Base-by-base conservation (phyloP, 1,284 basidiomycete genomes). In the Boletus sp. region DNA sequence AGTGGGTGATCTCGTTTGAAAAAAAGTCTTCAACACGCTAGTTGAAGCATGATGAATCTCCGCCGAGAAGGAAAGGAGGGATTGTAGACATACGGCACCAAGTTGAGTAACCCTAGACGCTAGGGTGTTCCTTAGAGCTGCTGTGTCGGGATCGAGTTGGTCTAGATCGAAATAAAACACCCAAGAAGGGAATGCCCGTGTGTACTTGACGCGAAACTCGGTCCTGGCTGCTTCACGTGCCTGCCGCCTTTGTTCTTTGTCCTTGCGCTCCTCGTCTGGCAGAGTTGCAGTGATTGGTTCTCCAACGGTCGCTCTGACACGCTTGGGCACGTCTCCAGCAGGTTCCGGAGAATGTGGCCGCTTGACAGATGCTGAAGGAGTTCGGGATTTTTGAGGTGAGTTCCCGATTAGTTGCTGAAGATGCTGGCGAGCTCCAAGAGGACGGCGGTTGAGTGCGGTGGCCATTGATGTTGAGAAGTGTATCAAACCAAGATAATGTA, bases 21-120 rank as follows among this genome's bases (percentile, higher is more conserved):
- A 94, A 94, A 75, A 94, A 94, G 57, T 86, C 81, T 52, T 93
- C 89, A 53, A 92, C 76, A 38, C 73, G 74, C 90, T 93, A 58
- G 30, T 54, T 33, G 42, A 43, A 48, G 25, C 27, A 17, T 37
- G 34, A 27, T 49, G 12, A 46, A 34, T 51, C 2, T 19, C 41
- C 44, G 17, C 17, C 19, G 6, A 50, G 16, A 35, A 32, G 10
- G 34, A 16, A 38, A 13, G 17, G 47, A 4, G 36, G 7, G 14
- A 23, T 41, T 22, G 17, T 45, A 34, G 27, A 80, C 91, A 65
- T 68, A 97, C 94, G 48, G 82, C 88, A 57, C 88, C 88, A 56
- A 95, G 78, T 34, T 78, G 74, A 30, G 69, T 58, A 27, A 94
- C 80, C 52, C 78, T 74, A 22, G 70, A 61, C 47, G 74, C 76